These are phyloP conservation scores for Populus tomentosa DNA, from an alignment of 441 rosid species.

Conservation along the genomic window DNA sequence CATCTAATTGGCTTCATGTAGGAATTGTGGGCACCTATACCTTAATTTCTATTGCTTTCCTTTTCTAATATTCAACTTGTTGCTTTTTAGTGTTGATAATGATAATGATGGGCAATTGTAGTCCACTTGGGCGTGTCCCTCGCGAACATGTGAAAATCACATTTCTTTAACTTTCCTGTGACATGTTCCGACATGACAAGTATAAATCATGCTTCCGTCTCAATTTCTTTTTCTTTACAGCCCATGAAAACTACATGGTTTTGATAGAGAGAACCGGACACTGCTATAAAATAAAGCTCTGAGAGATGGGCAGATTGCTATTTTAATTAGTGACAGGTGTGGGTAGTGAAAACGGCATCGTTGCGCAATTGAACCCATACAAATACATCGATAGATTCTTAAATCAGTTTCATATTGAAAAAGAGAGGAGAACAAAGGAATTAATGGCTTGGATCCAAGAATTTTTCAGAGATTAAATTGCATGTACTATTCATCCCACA, in stretches of 20 bases:
- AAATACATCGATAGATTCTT: no score
- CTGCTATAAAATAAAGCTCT: background rate
- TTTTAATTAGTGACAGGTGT: background rate
- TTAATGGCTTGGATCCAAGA: background rate
- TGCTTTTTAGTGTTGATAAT: conserved; percentile 4
- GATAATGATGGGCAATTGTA: conserved; percentile 11
- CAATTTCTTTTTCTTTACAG: conserved; percentile 13
- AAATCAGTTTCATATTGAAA: no score
- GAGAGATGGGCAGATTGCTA: background rate
- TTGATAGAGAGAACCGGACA: background rate
- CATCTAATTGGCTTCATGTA: background rate
- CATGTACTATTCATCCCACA: background rate
- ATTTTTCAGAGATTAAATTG: background rate
- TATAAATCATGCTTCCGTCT: conserved; percentile 18
- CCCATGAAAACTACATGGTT: background rate
- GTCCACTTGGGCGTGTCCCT: conserved; percentile 22
- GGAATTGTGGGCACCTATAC: no score
- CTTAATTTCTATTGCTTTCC: background rate
- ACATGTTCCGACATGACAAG: conserved; percentile 39
- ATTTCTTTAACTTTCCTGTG: conserved; percentile 27
- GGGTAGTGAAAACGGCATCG: no score
- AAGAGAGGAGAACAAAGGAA: no score
- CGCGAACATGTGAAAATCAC: conserved; percentile 25
- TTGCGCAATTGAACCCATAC: no score
- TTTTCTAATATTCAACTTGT: background rate